Percentiles rank a stretch among this genome's conserved stretches.
phyloP scores from a whole-genome alignment of 331 rosid genomes.

The Telfairia occidentalis region DNA sequence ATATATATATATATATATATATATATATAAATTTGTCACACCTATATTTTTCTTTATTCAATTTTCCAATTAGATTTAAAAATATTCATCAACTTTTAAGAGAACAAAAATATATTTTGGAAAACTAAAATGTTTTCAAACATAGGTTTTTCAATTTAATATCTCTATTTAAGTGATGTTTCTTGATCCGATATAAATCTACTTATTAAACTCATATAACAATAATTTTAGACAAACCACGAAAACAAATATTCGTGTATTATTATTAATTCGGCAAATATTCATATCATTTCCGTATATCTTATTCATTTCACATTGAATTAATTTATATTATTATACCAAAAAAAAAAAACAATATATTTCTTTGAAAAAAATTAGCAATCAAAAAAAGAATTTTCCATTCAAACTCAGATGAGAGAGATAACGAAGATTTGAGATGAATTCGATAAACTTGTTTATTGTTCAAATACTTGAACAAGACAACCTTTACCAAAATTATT shows the following conservation, averaged over 20 bases:
- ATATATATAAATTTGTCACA: too few relatives aligned
- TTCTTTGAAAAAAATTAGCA: neutral
- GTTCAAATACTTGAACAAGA: neutral
- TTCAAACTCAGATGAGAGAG: neutral
- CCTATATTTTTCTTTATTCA: too few relatives aligned
- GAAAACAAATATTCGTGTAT: neutral
- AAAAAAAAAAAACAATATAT: neutral
- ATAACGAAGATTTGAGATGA: neutral
- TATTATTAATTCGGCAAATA: neutral
- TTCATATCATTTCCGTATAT: neutral
- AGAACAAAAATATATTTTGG: too few relatives aligned
- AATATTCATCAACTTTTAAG: too few relatives aligned
- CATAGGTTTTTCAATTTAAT: neutral
- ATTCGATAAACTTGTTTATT: neutral
- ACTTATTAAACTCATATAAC: neutral
- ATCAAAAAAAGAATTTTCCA: neutral
- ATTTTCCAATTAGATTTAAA: too few relatives aligned
- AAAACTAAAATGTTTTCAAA: too few relatives aligned
- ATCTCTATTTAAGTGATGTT: neutral
- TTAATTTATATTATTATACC: neutral
- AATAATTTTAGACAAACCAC: neutral
- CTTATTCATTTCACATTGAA: neutral
- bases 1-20: too few relatives aligned
- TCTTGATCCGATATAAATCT: neutral
- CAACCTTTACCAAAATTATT: neutral